Conservation (phyloP, 1,139 yeast species). For the Saccharomycopsis hybrid region DNA sequence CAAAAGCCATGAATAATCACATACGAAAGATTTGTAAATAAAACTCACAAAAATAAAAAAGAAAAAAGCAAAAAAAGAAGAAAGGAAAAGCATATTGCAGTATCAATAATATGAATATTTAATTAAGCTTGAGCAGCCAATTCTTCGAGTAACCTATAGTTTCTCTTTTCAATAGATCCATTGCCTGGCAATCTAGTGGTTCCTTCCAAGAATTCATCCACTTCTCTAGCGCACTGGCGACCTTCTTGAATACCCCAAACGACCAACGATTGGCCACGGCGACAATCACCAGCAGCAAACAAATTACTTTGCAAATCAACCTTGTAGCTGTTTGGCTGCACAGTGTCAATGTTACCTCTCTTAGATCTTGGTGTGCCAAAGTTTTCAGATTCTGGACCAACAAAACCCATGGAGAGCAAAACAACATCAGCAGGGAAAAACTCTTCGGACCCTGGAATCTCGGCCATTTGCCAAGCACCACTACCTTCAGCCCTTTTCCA, state of each 20-base stretch:
- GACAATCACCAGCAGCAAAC: constrained; percentile 97
- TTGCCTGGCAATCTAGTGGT: constrained; percentile 83
- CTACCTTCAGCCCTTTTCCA: constrained; percentile 86
- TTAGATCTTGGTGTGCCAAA: constrained; percentile 67
- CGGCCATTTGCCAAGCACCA: constrained; percentile 99
- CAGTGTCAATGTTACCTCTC: constrained; percentile 81
- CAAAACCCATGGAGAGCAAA: constrained; percentile 91
- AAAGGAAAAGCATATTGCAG: not conserved
- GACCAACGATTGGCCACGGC: constrained; percentile 96
- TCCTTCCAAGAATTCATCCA: constrained; percentile 75
- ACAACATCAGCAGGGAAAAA: constrained; percentile 93
- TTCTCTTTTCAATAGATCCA: constrained; percentile 85
- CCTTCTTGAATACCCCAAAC: constrained; percentile 99
- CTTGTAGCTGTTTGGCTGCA: constrained; percentile 62
- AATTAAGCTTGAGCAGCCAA: constrained; percentile 20
- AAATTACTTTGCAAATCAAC: constrained; percentile 58
- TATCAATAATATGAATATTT: not conserved
- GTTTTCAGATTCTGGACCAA: constrained; percentile 90
- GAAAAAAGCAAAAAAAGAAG: not conserved
- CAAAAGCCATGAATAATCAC: not conserved
- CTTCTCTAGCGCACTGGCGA: constrained; percentile 95
- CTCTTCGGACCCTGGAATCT: constrained; percentile 91
- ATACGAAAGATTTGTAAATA: not conserved
- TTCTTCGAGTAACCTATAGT: constrained; percentile 63
- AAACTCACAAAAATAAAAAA: not conserved